Conservation (phyloP, 2,329 filamentous ascomycete genomes). For the Hymenoscyphus salicellus region DNA sequence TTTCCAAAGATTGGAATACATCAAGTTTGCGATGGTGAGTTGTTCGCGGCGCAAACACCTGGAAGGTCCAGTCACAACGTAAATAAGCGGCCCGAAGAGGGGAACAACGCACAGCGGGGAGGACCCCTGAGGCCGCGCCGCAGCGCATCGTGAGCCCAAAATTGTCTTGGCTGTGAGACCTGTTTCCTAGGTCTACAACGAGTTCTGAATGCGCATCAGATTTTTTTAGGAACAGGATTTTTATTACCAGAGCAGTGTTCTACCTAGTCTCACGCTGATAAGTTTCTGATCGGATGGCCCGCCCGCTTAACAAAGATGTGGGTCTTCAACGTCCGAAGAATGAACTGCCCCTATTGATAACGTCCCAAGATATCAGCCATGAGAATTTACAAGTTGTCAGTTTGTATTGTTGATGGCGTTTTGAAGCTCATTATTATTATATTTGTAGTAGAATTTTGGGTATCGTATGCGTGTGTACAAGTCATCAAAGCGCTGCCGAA, state of each 20-base stretch:
- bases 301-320: background rate
- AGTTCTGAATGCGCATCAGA: background rate
- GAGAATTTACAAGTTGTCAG: background rate
- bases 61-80: constrained; percentile 5
- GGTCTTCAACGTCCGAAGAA: background rate
- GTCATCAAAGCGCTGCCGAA: background rate
- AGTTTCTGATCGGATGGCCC: background rate
- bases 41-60: constrained; percentile 10
- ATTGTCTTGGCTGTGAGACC: background rate
- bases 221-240: background rate
- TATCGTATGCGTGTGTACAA: constrained; percentile 1
- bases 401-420: background rate
- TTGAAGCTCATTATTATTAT: constrained; percentile 1
- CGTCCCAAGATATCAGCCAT: too few species aligned
- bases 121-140: background rate
- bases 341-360: background rate
- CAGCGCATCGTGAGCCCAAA: background rate
- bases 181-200: background rate
- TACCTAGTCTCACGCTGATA: background rate
- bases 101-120: background rate
- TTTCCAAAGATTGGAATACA: background rate
- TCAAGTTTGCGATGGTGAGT: constrained; percentile 10
- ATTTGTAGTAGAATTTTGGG: background rate
- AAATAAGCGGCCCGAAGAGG: constrained; percentile 17
- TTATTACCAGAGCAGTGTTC: background rate